Base-by-base conservation (phyloP, 371 early-diverging fungal species). In the Dinochytrium kinnereticum region DNA sequence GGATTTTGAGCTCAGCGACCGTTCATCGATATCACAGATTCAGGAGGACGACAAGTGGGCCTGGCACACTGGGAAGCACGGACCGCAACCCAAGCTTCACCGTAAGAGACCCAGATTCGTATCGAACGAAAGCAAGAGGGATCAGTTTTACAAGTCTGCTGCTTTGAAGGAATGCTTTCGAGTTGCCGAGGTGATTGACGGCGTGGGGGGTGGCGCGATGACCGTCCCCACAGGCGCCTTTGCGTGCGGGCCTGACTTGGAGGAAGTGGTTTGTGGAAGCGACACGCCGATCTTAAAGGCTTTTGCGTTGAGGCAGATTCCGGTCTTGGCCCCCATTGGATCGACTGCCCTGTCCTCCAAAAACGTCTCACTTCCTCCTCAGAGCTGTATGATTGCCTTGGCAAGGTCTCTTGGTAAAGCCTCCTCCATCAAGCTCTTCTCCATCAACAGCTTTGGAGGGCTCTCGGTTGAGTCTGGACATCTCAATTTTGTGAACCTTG, bases 141-240 rank as follows among this genome's bases (percentile, higher is more conserved):
- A 7, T 19, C 44, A 69, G 67, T 82, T 34, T 34, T n/a, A 34
- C 34, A 76, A 79, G 33, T 78, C 78, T 31, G 76, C 81, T 34
- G 88, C 89, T 86, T 74, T 89, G 15, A 71, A 82, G 19, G 92
- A 92, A 40, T 84, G 68, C 24, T 57, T 70, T 59, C 70, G 80
- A 17, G 70, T 95, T 17, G 89, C 89, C 0, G 92, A 94, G 64
- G 87, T 88, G 2, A 89, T 96, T 64, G 93, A 95, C 51, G 78
- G 76, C 10, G 90, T 87, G n/a, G 94, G 94, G 15, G 94, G 93
- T 19, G 81, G 88, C n/a, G 91, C 93, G 1, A 84, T 90, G 37
- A 85, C 92, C 1, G 71, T 93, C 26, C 87, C 82, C 68, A 82
- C 79, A 37, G 86, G 85, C 64, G 78, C 90, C 37, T 89, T 90